phyloP scores from a whole-genome alignment of 257 asterid species.

The Primulina tabacum region DNA sequence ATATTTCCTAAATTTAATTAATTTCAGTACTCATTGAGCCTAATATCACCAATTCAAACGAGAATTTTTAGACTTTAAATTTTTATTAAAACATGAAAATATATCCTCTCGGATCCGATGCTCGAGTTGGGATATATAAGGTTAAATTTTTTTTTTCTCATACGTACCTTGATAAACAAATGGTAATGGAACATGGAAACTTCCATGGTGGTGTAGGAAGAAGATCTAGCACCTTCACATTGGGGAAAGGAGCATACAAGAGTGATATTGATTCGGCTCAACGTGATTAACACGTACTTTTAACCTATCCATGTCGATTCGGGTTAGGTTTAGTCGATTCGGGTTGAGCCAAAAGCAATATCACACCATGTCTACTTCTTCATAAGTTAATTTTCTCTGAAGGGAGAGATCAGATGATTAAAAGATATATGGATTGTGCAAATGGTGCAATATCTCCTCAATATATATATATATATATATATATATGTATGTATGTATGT shows the following conservation, averaged over 20 bases:
- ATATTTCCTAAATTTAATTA: no score
- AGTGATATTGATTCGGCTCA: conserved; percentile 73
- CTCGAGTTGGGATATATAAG: no score
- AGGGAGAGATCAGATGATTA: neutral
- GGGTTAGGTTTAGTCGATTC: neutral
- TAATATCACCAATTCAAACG: no score
- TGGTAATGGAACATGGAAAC: neutral
- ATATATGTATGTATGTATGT: no score
- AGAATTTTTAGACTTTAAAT: no score
- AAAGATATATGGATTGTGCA: neutral
- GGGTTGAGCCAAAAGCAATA: conserved; percentile 41
- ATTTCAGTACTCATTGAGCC: no score
- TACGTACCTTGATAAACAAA: neutral
- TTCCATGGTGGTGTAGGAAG: no score
- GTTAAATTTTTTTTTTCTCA: neutral
- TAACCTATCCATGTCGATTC: neutral
- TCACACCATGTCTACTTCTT: conserved; percentile 42
- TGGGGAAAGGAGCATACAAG: conserved; percentile 42
- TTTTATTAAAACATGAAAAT: no score
- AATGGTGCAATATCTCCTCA: neutral
- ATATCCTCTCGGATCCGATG: no score
- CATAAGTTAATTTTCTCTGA: neutral
- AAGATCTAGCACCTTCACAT: neutral
- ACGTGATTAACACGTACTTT: neutral
- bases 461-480: no score